phyloP scores from a whole-genome alignment of 257 asterid species.

The Pogostemon cablin region DNA sequence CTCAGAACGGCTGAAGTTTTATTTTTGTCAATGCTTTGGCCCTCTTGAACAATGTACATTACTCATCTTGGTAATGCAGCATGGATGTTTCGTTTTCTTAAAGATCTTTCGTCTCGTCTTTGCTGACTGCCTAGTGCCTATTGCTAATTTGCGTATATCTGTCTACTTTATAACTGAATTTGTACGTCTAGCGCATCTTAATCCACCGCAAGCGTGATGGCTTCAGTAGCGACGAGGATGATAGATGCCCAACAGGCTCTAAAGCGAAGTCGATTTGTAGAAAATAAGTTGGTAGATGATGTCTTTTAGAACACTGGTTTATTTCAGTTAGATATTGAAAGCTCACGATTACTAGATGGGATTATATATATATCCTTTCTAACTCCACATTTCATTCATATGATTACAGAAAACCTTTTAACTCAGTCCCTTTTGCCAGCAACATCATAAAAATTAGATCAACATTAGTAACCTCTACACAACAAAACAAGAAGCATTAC shows the following conservation, averaged over 20 bases:
- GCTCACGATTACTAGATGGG: neutral
- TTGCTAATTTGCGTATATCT: too few species aligned
- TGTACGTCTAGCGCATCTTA: too few species aligned
- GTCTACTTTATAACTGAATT: too few species aligned
- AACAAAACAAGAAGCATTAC: neutral
- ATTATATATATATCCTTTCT: neutral
- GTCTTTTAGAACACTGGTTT: neutral
- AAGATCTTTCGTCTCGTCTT: too few species aligned
- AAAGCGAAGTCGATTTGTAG: too few species aligned
- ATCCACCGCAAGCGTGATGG: too few species aligned
- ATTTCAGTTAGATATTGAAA: neutral
- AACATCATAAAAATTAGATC: slow-evolving; percentile 13
- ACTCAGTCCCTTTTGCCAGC: neutral
- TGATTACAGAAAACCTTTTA: neutral
- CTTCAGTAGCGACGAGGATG: too few species aligned
- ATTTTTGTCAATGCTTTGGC: slow-evolving; percentile 41
- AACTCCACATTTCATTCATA: neutral
- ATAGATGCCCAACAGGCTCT: too few species aligned
- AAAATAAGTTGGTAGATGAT: neutral
- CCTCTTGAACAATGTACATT: slow-evolving; percentile 54
- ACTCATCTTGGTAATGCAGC: slow-evolving; percentile 39
- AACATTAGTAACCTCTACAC: neutral
- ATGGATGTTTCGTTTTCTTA: neutral
- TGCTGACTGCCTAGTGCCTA: too few species aligned
- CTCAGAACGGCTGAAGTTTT: slow-evolving; percentile 43